Percentiles rank a stretch among this genome's conserved stretches.
Evolutionary conservation across 2,329 filamentous ascomycete genomes (phyloP).

Genomic region (Epichloe coenophiala): DNA sequence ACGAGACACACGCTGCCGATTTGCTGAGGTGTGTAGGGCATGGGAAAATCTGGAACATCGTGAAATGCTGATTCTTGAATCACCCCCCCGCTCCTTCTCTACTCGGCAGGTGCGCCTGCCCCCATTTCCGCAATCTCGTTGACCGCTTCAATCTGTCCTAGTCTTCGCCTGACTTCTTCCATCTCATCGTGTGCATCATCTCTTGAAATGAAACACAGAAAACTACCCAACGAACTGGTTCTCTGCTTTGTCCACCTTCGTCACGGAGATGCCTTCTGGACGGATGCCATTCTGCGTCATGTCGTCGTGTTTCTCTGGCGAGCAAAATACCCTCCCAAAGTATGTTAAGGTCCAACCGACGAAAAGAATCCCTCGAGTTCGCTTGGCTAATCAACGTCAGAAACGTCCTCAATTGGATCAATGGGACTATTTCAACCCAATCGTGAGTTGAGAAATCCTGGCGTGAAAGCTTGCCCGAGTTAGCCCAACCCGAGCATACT

Average conservation of each 20-base stretch:
- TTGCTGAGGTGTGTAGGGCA: neutral
- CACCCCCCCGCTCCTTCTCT: neutral
- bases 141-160: neutral
- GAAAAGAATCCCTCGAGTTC: no score
- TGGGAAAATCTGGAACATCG: slow-evolving; percentile 1
- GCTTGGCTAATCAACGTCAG: no score
- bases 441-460: no score
- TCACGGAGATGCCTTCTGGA: neutral
- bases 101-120: slow-evolving; percentile 2
- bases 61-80: neutral
- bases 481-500: no score
- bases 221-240: neutral
- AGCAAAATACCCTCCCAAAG: no score
- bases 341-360: neutral
- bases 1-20: no score
- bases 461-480: no score
- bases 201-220: neutral
- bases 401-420: no score
- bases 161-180: neutral
- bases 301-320: no score
- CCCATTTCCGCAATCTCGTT: neutral
- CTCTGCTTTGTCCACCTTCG: neutral
- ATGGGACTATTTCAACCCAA: no score
- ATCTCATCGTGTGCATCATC: neutral
- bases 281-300: neutral